Percentiles rank a stretch among this genome's conserved stretches.
Conservation (phyloP, 768 basidiomycete species). For the Trametes meyenii region DNA sequence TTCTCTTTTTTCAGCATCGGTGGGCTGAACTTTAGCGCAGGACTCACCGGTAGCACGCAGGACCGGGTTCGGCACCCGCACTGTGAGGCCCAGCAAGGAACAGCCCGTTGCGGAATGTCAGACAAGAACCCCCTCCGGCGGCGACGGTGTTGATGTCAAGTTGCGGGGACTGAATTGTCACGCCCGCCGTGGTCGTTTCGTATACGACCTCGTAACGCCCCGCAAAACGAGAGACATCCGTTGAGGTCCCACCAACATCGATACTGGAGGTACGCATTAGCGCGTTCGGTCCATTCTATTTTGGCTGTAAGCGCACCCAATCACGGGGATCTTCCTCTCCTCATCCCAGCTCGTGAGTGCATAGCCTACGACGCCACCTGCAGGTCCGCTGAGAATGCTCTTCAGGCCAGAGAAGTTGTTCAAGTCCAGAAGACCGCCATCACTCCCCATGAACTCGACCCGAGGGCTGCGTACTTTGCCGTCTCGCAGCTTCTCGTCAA, state of each 20-base stretch:
- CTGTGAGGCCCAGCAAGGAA: constrained; percentile 92
- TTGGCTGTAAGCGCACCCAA: constrained; percentile 61
- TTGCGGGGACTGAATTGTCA: constrained; percentile 90
- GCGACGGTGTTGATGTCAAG: constrained; percentile 97
- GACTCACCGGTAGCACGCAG: constrained; percentile 81
- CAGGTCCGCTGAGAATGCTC: constrained; percentile 91
- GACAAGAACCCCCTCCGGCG: constrained; percentile 90
- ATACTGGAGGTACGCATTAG: constrained; percentile 46
- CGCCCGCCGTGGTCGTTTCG: constrained; percentile 94
- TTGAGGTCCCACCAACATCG: constrained; percentile 95
- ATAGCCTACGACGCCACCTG: constrained; percentile 95
- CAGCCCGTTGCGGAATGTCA: constrained; percentile 87
- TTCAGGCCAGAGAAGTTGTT: constrained; percentile 90
- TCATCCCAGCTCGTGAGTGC: constrained; percentile 91
- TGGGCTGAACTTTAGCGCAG: no score
- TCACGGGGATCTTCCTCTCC: constrained; percentile 69
- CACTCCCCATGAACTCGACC: constrained; percentile 96
- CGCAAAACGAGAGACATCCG: constrained; percentile 92
- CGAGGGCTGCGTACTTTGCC: constrained; percentile 60
- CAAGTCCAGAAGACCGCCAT: constrained; percentile 82
- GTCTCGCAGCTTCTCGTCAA: constrained; percentile 73
- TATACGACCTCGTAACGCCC: constrained; percentile 92
- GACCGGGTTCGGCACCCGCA: constrained; percentile 92
- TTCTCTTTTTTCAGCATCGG: neutral
- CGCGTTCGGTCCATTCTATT: neutral